These are phyloP conservation scores for Trichosanthes cucumerina DNA, from an alignment of 306 rosid species.

Conservation along the genomic window DNA sequence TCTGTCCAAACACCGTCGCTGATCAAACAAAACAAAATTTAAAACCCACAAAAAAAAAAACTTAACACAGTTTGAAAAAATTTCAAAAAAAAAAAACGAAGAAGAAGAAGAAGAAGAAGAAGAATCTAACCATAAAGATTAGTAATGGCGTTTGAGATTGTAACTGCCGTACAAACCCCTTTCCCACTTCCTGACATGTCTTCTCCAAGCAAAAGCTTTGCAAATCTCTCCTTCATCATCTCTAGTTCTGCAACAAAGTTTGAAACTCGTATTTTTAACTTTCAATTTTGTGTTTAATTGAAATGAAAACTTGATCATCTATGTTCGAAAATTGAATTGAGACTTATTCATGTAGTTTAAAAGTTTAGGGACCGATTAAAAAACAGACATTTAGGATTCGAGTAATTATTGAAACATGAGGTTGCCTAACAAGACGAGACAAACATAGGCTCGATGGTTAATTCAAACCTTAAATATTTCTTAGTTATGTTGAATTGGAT, in stretches of 20 bases:
- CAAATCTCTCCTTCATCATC: conserved; percentile 75
- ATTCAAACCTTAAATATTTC: no score
- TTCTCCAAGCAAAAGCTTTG: conserved; percentile 86
- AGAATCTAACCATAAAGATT: conserved; percentile 70
- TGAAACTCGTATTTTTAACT: no score
- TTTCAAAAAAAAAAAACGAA: neutral
- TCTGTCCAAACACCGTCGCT: conserved; percentile 92
- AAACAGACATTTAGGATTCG: no score
- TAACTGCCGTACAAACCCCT: conserved; percentile 92
- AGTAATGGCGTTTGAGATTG: conserved; percentile 84
- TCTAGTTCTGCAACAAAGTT: conserved; percentile 46
- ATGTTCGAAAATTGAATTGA: no score
- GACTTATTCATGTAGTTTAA: no score
- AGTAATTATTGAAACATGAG: no score
- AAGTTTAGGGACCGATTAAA: no score
- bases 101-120: neutral
- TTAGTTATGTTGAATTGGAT: no score
- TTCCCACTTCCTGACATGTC: conserved; percentile 98
- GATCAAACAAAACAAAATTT: conserved; percentile 12
- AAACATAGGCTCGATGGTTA: no score
- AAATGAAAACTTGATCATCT: no score
- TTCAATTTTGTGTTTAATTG: no score
- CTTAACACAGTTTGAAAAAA: neutral
- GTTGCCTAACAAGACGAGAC: no score
- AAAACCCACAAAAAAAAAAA: neutral